A percentile compares a stretch with the other conserved stretches of the same genome.
phyloP scores from a whole-genome alignment of 2,329 filamentous ascomycete genomes.

The Fusarium sp. region DNA sequence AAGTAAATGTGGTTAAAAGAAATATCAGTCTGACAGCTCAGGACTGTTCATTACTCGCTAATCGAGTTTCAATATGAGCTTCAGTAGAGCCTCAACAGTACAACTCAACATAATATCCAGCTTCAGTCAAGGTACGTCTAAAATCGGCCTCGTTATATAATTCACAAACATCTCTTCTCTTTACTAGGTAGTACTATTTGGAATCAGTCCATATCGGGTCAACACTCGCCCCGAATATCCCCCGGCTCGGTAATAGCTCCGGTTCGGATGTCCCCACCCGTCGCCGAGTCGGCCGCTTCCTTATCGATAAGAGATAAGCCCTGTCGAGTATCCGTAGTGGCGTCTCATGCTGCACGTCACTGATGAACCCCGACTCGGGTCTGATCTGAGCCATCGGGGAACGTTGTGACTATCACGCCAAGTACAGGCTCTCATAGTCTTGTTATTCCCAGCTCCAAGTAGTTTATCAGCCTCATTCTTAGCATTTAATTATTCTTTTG shows the following conservation, averaged over 20 bases:
- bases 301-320: slow-evolving; percentile 21
- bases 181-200: slow-evolving; percentile 19
- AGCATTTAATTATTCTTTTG: background rate
- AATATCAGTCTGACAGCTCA: too few species aligned
- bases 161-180: background rate
- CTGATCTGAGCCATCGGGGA: background rate
- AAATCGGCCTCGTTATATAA: slow-evolving; percentile 21
- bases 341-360: slow-evolving; percentile 27
- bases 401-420: slow-evolving; percentile 22
- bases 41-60: slow-evolving; percentile 10
- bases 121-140: too few species aligned
- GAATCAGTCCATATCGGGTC: slow-evolving; percentile 22
- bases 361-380: too few species aligned
- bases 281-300: background rate
- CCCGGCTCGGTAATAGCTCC: slow-evolving; percentile 41
- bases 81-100: background rate
- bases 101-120: background rate
- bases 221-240: slow-evolving; percentile 17
- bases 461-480: background rate
- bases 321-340: slow-evolving; percentile 10
- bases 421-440: slow-evolving; percentile 7
- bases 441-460: background rate
- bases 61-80: slow-evolving; percentile 1
- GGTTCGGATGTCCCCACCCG: slow-evolving; percentile 2
- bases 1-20: slow-evolving; percentile 19